Evolutionary conservation across 257 asterid species (phyloP), one percentile per base, ranked within the genome.

Genomic region (Nyctanthes arbortristis): DNA sequence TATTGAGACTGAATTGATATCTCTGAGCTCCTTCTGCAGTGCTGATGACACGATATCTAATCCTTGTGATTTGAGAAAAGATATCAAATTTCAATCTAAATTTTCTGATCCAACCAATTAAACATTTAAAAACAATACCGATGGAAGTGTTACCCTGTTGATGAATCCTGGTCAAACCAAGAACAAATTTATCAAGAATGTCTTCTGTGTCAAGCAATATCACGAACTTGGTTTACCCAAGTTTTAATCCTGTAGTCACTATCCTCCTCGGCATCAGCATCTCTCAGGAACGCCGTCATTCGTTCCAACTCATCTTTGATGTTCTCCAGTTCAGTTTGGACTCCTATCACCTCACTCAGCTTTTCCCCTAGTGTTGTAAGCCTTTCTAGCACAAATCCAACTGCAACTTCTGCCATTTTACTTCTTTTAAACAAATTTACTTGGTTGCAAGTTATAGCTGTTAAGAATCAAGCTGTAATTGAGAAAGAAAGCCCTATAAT

Each of bases 171-270:
- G 68, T 28, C 1, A 34, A 60, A 0, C 1, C 27, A 37, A 54
- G 28, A 1, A 3, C 31, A 20, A 55, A 69, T 12, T 70, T 61
- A 28, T 69, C 79, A 12, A 74, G 7, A 12, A 65, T 32, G 47
- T 76, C 80, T 33, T 76, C 76, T 0, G 22, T 65, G 40, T 76
- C 76, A 24, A 2, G 73, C 76, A 6, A 45, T 59, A 35, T 40
- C 60, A 2, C 76, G 67, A 13, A 76, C 80, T 49, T 70, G 77
- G 6, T 39, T 47, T 10, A 70, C 60, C 80, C 80, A 76, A 45
- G 22, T 55, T 43, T 54, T 22, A 11, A 61, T 47, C 18, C 27
- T 56, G 11, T 16, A 4, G 11, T 74, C 68, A 62, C 3, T 37
- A 1, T 36, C 64, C 6, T 33, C 24, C 18, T 10, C 22, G 12